These are phyloP conservation scores for Hypericum androsaemum DNA, from an alignment of 345 rosid species.

Conservation along the genomic window DNA sequence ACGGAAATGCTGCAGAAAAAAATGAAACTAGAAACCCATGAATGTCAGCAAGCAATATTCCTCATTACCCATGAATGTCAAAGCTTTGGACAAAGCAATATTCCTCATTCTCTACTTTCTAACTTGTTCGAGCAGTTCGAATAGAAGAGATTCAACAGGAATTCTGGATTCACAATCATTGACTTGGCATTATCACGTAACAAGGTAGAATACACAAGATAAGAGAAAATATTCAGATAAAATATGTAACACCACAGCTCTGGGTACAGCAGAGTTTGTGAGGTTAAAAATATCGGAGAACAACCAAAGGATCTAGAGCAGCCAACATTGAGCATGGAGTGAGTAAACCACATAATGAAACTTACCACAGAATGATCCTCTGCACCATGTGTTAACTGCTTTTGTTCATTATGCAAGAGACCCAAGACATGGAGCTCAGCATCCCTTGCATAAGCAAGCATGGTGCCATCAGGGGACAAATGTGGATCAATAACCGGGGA, in stretches of 20 bases:
- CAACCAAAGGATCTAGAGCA: neutral
- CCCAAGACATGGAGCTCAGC: slow-evolving; percentile 62
- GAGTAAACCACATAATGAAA: neutral
- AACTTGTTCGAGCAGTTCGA: too few relatives aligned
- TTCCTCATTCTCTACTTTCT: neutral
- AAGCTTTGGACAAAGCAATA: neutral
- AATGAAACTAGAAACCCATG: too few relatives aligned
- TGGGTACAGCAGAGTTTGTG: neutral
- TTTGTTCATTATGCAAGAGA: slow-evolving; percentile 42
- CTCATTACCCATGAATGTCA: neutral
- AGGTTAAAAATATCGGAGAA: neutral
- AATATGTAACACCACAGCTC: too few relatives aligned
- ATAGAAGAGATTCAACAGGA: too few relatives aligned
- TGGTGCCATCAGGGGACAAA: slow-evolving; percentile 75
- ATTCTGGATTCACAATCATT: too few relatives aligned
- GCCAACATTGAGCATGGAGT: neutral
- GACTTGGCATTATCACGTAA: too few relatives aligned
- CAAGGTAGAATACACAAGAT: too few relatives aligned
- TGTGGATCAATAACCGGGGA: slow-evolving; percentile 80
- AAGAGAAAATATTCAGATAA: too few relatives aligned
- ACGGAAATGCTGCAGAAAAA: too few relatives aligned
- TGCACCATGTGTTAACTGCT: slow-evolving; percentile 64
- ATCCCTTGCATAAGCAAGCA: slow-evolving; percentile 66
- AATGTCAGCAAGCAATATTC: neutral
- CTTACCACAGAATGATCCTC: slow-evolving; percentile 52